A percentile compares a stretch with the other conserved stretches of the same genome.
Evolutionary conservation across 352 stramenopile genomes (phyloP).

Genomic region (Pythium pectinolyticum): DNA sequence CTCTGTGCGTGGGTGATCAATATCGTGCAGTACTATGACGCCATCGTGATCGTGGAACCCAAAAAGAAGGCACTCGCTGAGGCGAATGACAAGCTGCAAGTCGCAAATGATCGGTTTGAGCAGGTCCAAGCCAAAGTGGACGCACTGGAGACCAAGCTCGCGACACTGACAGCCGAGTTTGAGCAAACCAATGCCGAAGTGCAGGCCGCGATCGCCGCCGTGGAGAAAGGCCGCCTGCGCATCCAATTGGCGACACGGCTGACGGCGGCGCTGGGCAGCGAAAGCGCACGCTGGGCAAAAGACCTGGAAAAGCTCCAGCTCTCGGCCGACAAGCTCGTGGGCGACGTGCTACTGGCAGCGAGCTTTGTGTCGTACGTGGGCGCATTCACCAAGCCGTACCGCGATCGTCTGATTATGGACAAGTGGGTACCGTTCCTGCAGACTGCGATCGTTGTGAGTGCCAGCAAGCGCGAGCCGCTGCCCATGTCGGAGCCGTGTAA

Average conservation of each 20-base stretch:
- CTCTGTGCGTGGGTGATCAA: slow-evolving; percentile 86
- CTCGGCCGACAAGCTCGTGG: slow-evolving; percentile 79
- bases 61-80: slow-evolving; percentile 87
- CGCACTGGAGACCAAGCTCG: slow-evolving; percentile 87
- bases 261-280: slow-evolving; percentile 89
- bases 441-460: slow-evolving; percentile 41
- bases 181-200: slow-evolving; percentile 89
- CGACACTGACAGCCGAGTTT: slow-evolving; percentile 76
- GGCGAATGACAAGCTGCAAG: slow-evolving; percentile 74
- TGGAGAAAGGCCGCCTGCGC: slow-evolving; percentile 84
- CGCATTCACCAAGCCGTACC: slow-evolving; percentile 92
- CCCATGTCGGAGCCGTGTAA: slow-evolving; percentile 47
- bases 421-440: slow-evolving; percentile 89
- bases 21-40: slow-evolving; percentile 95
- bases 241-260: slow-evolving; percentile 92
- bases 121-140: slow-evolving; percentile 88
- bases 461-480: slow-evolving; percentile 19
- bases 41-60: slow-evolving; percentile 92
- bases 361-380: slow-evolving; percentile 94
- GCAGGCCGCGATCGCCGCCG: slow-evolving; percentile 82
- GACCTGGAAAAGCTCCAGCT: slow-evolving; percentile 80
- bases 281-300: slow-evolving; percentile 90
- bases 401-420: slow-evolving; percentile 79
- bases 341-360: slow-evolving; percentile 89
- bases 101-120: slow-evolving; percentile 87